Percentiles rank a stretch among this genome's conserved stretches.
Evolutionary conservation across 805 yeast species (phyloP).

Genomic region (Metschnikowia peoriensis): DNA sequence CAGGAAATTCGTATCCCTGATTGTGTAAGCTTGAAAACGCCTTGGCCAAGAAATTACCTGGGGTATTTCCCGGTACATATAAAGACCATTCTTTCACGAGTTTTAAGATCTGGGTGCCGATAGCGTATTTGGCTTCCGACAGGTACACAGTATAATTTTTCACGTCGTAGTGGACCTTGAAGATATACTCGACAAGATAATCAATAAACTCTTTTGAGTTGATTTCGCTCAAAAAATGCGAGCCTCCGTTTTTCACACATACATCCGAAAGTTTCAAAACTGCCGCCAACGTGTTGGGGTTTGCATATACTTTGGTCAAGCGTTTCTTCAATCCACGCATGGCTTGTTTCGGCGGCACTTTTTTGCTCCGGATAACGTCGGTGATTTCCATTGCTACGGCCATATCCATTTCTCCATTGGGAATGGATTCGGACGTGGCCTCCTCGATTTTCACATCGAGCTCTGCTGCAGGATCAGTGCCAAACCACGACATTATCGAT

Average conservation of each 20-base stretch:
- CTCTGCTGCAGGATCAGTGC: conserved; percentile 32
- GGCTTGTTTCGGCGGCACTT: conserved; percentile 74
- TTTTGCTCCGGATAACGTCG: conserved; percentile 80
- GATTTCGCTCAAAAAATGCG: conserved; percentile 74
- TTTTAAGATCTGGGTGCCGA: conserved; percentile 58
- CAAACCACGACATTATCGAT: conserved; percentile 50
- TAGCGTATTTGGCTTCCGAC: conserved; percentile 32
- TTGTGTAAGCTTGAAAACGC: conserved; percentile 57
- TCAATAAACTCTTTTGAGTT: conserved; percentile 86
- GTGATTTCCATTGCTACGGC: conserved; percentile 75
- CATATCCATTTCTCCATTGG: conserved; percentile 84
- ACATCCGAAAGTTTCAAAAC: conserved; percentile 77
- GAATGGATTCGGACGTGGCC: conserved; percentile 88
- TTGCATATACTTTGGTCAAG: conserved; percentile 52
- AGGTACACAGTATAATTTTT: conserved; percentile 21
- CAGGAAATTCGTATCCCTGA: conserved; percentile 71
- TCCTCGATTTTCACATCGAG: conserved; percentile 64
- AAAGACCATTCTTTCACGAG: conserved; percentile 75
- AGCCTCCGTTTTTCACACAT: conserved; percentile 91
- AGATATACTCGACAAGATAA: conserved; percentile 53
- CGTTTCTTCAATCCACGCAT: conserved; percentile 83
- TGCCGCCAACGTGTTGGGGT: conserved; percentile 79
- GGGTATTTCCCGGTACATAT: conserved; percentile 67
- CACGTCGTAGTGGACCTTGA: conserved; percentile 38
- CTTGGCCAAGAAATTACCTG: conserved; percentile 60